Evolutionary conservation across 371 early-diverging fungal genomes (phyloP), one percentile per base, ranked within the genome.

Genomic region (Fennellomyces sp.): DNA sequence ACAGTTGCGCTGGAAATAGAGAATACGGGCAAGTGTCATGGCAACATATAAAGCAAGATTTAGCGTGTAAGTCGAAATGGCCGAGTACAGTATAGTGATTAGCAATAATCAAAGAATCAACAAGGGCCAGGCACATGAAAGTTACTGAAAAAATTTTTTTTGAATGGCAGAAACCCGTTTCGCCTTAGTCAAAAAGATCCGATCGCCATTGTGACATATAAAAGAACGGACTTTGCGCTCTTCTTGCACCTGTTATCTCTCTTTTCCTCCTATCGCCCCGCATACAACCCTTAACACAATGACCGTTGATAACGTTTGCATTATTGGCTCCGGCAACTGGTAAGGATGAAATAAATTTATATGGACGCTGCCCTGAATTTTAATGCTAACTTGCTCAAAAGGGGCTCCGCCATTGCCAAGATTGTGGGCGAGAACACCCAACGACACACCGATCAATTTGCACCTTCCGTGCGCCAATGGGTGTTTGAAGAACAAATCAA

Each of bases 301-400:
- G 30, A 15, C 51, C 29, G 30, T 35, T 25, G 91, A 95, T 78
- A 88, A 87, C 63, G 94, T 95, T 19, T 88, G 90, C 66, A 77
- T 97, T 57, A 92, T 96, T 57, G 97, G 97, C 31, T 93, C 94
- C 3, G 97, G 97, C 60, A 97, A 97, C 82, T 97, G 96, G 96
- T 93, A 88, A 56, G 48, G n/a, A n/a, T n/a, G n/a, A n/a, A n/a
- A n/a, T 27, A 36, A 19, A 58, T 59, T 21, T 3, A 10, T 26
- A 6, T 50, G 11, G 15, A 52, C 47, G 12, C 62, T 66, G 23
- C n/a, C n/a, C n/a, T n/a, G n/a, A n/a, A 58, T 41, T 26, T 49
- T 52, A 15, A 28, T 49, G 45, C 29, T 0, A n/a, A 15, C 25
- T 12, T 53, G 17, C 53, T 19, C 41, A n/a, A 26, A 72, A 95